Conservation (phyloP, 495 filamentous ascomycete genomes). For the Neurospora tetrasperma region DNA sequence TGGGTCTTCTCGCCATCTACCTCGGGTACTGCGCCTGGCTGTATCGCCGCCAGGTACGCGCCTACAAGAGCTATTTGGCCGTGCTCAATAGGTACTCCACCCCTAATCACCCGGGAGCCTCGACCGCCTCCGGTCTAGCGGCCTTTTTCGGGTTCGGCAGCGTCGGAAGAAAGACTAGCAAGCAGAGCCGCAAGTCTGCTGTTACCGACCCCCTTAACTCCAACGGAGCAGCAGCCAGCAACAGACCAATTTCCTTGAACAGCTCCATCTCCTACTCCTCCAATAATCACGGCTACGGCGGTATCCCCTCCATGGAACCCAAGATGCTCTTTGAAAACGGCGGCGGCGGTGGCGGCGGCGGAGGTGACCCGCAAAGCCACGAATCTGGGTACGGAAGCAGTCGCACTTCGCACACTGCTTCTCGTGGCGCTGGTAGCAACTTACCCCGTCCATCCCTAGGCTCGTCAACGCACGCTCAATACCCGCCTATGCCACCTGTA, state of each 20-base stretch:
- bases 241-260: not conserved
- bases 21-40: constrained; percentile 64
- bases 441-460: not conserved
- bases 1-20: constrained; percentile 48
- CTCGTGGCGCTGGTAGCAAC: not conserved
- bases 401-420: constrained; percentile 14
- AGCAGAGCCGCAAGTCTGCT: constrained; percentile 10
- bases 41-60: constrained; percentile 50
- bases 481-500: not conserved
- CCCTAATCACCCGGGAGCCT: constrained; percentile 1
- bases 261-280: not conserved
- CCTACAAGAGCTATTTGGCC: constrained; percentile 53
- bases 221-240: constrained; percentile 9
- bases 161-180: constrained; percentile 4
- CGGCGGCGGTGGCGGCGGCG: not conserved
- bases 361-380: not conserved
- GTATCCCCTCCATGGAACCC: constrained; percentile 24
- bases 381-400: not conserved
- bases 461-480: not conserved
- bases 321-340: constrained; percentile 22
- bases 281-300: constrained; percentile 20
- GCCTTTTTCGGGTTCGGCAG: constrained; percentile 14
- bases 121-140: constrained; percentile 6
- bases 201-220: not conserved
- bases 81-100: constrained; percentile 37